Conservation (phyloP, 768 basidiomycete species). For the Mycena rebaudengoi region DNA sequence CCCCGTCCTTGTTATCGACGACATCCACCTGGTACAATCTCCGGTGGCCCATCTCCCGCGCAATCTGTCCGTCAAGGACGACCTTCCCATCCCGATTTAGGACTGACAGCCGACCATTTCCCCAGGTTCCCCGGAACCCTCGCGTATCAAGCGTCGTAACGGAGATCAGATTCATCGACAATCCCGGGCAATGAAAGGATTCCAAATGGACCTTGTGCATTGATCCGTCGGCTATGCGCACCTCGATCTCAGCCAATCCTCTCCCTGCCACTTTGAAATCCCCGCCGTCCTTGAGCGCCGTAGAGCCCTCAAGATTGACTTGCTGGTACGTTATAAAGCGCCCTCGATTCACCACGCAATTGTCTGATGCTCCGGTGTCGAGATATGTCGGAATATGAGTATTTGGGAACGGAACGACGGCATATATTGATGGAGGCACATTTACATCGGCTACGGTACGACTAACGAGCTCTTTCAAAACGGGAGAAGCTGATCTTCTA, state of each 20-base stretch:
- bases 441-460: background rate
- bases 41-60: background rate
- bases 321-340: background rate
- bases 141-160: no score
- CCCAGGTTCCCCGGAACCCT: no score
- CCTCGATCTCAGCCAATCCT: background rate
- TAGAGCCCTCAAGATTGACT: background rate
- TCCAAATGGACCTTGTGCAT: background rate
- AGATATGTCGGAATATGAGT: background rate
- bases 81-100: background rate
- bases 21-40: background rate
- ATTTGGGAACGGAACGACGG: background rate
- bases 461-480: background rate
- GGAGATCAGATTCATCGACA: no score
- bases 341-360: background rate
- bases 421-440: background rate
- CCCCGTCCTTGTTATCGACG: background rate
- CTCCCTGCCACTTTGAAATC: background rate
- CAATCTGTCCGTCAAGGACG: background rate
- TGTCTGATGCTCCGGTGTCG: background rate
- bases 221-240: background rate
- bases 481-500: background rate
- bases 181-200: no score
- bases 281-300: background rate
- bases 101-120: no score